Conservation (phyloP, 2,329 filamentous ascomycete genomes). For the Nemania sp. region DNA sequence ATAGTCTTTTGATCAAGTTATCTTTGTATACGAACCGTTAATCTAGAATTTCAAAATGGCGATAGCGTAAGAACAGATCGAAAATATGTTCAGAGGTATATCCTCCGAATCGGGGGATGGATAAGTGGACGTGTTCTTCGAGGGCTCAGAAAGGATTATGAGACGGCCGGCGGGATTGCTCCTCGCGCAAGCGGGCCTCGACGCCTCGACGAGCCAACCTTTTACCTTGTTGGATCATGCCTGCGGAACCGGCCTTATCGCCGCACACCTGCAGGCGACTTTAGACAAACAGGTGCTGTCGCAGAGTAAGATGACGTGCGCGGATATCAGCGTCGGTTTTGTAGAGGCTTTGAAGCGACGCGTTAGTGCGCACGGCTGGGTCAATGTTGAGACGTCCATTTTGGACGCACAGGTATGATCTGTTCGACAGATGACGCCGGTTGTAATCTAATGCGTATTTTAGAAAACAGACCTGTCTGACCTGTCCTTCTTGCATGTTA, state of each 20-base stretch:
- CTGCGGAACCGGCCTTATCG: conserved; percentile 57
- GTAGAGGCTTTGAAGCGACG: conserved; percentile 48
- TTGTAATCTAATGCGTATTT: conserved; percentile 1
- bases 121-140: conserved; percentile 28
- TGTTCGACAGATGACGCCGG: background rate
- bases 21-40: background rate
- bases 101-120: conserved; percentile 20
- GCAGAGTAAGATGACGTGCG: conserved; percentile 53
- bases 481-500: conserved; percentile 49
- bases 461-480: conserved; percentile 48
- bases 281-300: conserved; percentile 46
- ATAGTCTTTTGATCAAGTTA: background rate
- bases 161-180: conserved; percentile 28
- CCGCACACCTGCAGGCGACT: conserved; percentile 48
- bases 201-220: conserved; percentile 32
- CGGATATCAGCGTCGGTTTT: conserved; percentile 51
- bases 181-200: conserved; percentile 42
- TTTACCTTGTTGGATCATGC: conserved; percentile 56
- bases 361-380: conserved; percentile 50
- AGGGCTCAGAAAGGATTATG: conserved; percentile 32
- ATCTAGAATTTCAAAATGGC: conserved; percentile 24
- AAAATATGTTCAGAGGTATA: conserved; percentile 29
- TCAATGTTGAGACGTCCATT: conserved; percentile 48
- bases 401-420: conserved; percentile 52
- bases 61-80: conserved; percentile 27